Conservation (phyloP, 768 basidiomycete species). For the Suillus brevipes region DNA sequence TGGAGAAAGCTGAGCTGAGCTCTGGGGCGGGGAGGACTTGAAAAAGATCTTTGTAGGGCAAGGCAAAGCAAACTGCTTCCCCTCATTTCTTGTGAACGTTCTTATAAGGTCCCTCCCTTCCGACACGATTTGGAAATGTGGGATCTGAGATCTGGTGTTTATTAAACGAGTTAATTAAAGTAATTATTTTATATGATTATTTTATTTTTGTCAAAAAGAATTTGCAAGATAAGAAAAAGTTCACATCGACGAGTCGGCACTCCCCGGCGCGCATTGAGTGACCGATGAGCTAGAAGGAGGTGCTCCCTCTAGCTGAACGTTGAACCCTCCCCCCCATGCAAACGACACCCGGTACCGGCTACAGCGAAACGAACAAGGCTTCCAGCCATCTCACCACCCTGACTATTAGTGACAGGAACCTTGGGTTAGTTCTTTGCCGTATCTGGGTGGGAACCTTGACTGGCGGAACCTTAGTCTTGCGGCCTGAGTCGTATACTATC, state of each 20-base stretch:
- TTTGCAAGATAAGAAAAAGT: slow-evolving; percentile 10
- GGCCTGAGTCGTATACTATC: background rate
- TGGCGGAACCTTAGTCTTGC: background rate
- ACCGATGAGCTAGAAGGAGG: slow-evolving; percentile 10
- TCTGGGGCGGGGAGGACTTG: slow-evolving; percentile 5
- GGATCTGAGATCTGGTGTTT: slow-evolving; percentile 23
- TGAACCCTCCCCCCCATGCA: background rate
- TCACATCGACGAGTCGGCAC: background rate
- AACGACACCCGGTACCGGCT: slow-evolving; percentile 25
- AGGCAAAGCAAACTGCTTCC: slow-evolving; percentile 12
- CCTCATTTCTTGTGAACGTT: slow-evolving; percentile 11
- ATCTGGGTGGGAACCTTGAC: background rate
- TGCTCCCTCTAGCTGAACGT: no score
- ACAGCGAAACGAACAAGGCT: slow-evolving; percentile 2
- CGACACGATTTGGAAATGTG: slow-evolving; percentile 11
- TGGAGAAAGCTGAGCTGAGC: background rate
- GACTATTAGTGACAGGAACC: slow-evolving; percentile 5
- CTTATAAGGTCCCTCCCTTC: slow-evolving; percentile 32
- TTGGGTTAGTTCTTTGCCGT: slow-evolving; percentile 4
- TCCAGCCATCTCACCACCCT: background rate
- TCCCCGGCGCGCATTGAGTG: slow-evolving; percentile 10
- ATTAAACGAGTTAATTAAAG: slow-evolving; percentile 34
- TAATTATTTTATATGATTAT: slow-evolving; percentile 16
- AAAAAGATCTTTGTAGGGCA: slow-evolving; percentile 24
- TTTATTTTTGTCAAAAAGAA: background rate